These are phyloP conservation scores for Harringtonia aguacate DNA, from an alignment of 2,329 filamentous ascomycete species.

Conservation along the genomic window DNA sequence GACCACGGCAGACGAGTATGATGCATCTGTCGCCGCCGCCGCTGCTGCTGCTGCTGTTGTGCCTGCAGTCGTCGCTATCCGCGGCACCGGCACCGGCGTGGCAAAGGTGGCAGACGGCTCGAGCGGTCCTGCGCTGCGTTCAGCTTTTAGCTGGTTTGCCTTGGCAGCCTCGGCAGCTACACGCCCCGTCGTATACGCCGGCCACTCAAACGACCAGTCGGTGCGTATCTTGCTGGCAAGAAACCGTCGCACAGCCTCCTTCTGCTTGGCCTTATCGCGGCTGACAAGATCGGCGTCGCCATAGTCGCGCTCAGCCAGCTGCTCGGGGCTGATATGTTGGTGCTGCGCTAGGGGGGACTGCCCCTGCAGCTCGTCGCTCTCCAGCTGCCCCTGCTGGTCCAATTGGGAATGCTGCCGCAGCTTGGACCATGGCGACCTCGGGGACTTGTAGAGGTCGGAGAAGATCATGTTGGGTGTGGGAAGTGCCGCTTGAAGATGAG, in stretches of 20 bases:
- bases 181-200: constrained; percentile 17
- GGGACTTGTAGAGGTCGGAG: constrained; percentile 47
- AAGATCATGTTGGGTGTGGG: constrained; percentile 39
- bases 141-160: constrained; percentile 1
- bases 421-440: constrained; percentile 41
- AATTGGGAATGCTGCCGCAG: constrained; percentile 29
- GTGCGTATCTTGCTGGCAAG: constrained; percentile 42
- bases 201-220: constrained; percentile 53
- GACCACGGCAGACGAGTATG: too few relatives aligned
- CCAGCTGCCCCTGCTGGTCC: not conserved
- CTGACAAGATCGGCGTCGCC: constrained; percentile 48
- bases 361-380: constrained; percentile 14
- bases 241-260: constrained; percentile 49
- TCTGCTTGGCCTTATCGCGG: constrained; percentile 51
- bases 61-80: not conserved
- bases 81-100: not conserved
- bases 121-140: not conserved
- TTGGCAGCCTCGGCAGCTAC: not conserved
- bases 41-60: not conserved
- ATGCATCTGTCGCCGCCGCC: not conserved
- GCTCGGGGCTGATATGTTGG: constrained; percentile 7
- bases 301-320: constrained; percentile 26
- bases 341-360: constrained; percentile 7
- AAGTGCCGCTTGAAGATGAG: not conserved
- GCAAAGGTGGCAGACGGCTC: too few relatives aligned